Conservation (phyloP, 225 moss, liverwort and hornwort species). For the Ulota crispa region DNA sequence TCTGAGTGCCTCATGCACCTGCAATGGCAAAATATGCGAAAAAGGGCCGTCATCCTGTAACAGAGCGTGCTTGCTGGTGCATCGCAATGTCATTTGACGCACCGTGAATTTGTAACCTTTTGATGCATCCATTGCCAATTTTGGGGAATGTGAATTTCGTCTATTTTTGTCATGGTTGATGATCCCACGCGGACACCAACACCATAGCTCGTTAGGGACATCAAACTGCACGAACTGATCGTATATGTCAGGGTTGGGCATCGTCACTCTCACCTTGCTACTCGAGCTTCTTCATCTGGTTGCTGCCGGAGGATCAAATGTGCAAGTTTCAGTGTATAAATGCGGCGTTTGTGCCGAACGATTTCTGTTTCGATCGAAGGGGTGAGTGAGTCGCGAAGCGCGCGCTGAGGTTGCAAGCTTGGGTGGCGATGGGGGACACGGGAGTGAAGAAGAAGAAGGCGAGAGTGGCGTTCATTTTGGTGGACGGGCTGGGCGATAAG, state of each 20-base stretch:
- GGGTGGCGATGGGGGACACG: slow-evolving; percentile 22
- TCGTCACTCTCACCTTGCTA: background rate
- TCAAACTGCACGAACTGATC: background rate
- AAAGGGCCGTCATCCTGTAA: background rate
- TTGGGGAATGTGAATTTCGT: background rate
- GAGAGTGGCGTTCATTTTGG: slow-evolving; percentile 82
- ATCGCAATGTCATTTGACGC: background rate
- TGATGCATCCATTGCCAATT: background rate
- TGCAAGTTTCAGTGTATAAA: background rate
- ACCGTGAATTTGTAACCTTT: background rate
- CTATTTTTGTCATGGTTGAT: background rate
- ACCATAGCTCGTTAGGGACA: background rate
- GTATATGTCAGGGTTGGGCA: background rate
- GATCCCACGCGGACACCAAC: background rate
- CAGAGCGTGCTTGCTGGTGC: background rate
- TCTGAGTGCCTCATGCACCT: too few species aligned
- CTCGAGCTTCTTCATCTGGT: background rate
- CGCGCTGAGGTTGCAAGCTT: background rate
- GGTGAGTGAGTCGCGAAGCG: too few species aligned
- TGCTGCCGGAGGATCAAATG: background rate
- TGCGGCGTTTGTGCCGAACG: too few species aligned
- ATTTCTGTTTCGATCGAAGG: background rate
- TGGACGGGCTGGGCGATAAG: slow-evolving; percentile 90
- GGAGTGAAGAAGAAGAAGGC: slow-evolving; percentile 34
- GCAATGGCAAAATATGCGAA: background rate